Evolutionary conservation across 305 asterid species (phyloP).

Genomic region (Vinca major): DNA sequence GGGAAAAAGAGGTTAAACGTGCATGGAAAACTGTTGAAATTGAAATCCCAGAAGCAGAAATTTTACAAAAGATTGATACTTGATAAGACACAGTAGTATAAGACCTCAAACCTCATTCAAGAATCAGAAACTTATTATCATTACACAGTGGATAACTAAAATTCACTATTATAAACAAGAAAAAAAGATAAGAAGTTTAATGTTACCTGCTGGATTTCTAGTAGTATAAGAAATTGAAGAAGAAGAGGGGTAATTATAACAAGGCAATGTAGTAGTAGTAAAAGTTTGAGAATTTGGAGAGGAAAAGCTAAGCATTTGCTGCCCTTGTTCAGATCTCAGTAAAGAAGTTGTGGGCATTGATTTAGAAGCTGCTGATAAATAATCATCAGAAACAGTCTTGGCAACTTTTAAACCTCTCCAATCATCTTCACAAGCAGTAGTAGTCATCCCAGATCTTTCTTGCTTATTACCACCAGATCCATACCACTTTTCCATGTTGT

Average conservation of each 20-base stretch:
- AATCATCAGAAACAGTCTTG: conserved; percentile 20
- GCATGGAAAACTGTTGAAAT: neutral
- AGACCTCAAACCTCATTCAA: conserved; percentile 4
- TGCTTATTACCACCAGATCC: conserved; percentile 31
- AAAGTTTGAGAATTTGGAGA: conserved; percentile 30
- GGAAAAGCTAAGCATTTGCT: conserved; percentile 71
- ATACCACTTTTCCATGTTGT: conserved; percentile 17
- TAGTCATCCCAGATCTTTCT: conserved; percentile 18
- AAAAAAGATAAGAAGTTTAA: conserved; percentile 3
- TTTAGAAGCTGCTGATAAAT: conserved; percentile 24
- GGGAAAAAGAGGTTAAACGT: neutral
- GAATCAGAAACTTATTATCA: conserved; percentile 14
- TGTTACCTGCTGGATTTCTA: conserved; percentile 41
- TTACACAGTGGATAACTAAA: conserved; percentile 1
- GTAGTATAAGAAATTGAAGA: conserved; percentile 21
- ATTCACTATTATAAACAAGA: neutral
- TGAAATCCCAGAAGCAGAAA: neutral
- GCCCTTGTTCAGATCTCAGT: conserved; percentile 35
- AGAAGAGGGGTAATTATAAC: conserved; percentile 16
- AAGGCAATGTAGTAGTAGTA: conserved; percentile 25
- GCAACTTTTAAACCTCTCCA: conserved; percentile 24
- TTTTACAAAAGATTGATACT: neutral
- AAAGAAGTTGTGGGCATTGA: conserved; percentile 29
- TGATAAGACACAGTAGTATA: neutral
- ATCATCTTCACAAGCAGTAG: conserved; percentile 22